Conservation (phyloP, 2,329 filamentous ascomycete species). For the Aschersonia sp. region DNA sequence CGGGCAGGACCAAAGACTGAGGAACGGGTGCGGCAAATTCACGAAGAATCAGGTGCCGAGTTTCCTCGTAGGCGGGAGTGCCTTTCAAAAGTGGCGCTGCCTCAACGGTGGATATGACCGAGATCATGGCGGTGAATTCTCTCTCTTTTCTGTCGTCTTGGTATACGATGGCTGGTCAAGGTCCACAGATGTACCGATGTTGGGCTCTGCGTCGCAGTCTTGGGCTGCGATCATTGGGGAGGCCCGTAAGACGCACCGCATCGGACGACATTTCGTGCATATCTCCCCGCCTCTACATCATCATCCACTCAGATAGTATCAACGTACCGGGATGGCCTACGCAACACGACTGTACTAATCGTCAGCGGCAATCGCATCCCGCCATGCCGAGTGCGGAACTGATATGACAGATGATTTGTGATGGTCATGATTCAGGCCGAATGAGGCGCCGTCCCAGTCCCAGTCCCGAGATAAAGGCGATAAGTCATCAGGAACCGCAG, state of each 20-base stretch:
- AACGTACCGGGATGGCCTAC: too few relatives aligned
- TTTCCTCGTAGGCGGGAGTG: constrained; percentile 11
- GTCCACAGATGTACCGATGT: too few relatives aligned
- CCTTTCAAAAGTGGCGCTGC: constrained; percentile 7
- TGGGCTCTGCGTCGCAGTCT: neutral
- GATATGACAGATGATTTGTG: too few relatives aligned
- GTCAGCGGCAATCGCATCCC: too few relatives aligned
- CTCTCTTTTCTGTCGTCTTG: too few relatives aligned
- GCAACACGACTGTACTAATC: too few relatives aligned
- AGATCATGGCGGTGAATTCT: neutral
- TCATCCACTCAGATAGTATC: neutral
- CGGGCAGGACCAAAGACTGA: constrained; percentile 12
- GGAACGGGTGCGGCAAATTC: constrained; percentile 19
- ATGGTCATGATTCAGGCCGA: too few relatives aligned
- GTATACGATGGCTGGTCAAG: too few relatives aligned
- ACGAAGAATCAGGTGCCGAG: constrained; percentile 9
- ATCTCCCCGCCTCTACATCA: neutral
- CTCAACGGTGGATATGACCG: constrained; percentile 6
- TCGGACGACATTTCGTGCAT: neutral
- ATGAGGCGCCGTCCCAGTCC: too few relatives aligned
- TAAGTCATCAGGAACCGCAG: neutral
- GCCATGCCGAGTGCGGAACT: too few relatives aligned
- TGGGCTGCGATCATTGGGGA: neutral
- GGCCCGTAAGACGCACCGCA: neutral
- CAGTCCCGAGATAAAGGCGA: too few relatives aligned